phyloP scores from a whole-genome alignment of 257 asterid genomes.

The Fraxinus cuspidata region DNA sequence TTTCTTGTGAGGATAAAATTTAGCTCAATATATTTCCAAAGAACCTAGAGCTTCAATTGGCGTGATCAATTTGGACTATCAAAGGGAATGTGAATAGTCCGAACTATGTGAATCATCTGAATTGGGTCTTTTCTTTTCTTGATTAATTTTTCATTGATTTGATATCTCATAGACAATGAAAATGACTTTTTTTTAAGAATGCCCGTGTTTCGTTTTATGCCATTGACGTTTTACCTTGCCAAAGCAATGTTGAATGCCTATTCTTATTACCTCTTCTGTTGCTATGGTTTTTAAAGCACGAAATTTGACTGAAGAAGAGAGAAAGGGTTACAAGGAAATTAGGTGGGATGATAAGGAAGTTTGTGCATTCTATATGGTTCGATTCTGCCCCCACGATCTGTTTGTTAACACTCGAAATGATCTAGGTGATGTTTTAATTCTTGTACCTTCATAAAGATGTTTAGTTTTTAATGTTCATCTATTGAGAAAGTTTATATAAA shows the following conservation, averaged over 20 bases:
- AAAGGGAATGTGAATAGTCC: neutral
- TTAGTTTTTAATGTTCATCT: slow-evolving; percentile 3
- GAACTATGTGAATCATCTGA: neutral
- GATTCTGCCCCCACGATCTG: slow-evolving; percentile 96
- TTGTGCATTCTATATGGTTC: slow-evolving; percentile 86
- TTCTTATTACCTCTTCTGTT: neutral
- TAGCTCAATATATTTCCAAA: slow-evolving; percentile 17
- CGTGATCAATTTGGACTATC: slow-evolving; percentile 14
- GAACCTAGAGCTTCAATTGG: slow-evolving; percentile 11
- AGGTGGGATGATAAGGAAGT: slow-evolving; percentile 97
- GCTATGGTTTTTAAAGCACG: slow-evolving; percentile 56
- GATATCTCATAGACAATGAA: neutral
- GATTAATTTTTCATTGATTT: neutral
- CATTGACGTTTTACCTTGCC: neutral
- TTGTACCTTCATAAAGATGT: slow-evolving; percentile 14
- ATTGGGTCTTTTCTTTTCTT: neutral
- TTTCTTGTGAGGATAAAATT: neutral
- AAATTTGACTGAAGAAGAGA: slow-evolving; percentile 89
- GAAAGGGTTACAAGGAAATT: slow-evolving; percentile 77
- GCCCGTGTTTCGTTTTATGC: neutral
- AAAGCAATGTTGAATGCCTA: neutral
- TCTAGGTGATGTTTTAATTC: slow-evolving; percentile 52
- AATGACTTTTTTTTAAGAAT: neutral
- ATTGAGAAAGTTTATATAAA: neutral
- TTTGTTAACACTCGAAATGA: slow-evolving; percentile 96